A percentile compares a stretch with the other conserved stretches of the same genome.
These are phyloP conservation scores for Clarireedia hainanense DNA, from an alignment of 2,329 filamentous ascomycete species.

Conservation along the genomic window DNA sequence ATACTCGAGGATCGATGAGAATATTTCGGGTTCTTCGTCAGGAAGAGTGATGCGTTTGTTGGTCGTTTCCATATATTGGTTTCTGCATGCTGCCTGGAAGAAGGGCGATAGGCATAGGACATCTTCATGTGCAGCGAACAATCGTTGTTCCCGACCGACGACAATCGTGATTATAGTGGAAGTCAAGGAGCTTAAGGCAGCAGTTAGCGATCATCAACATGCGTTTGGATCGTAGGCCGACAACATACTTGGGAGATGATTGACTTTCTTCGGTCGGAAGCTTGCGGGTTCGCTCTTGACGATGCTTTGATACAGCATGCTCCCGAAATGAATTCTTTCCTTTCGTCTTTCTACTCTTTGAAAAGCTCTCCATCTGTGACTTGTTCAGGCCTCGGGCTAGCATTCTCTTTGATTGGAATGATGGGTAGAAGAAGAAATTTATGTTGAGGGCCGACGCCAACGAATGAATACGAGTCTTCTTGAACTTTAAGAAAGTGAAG, in stretches of 20 bases:
- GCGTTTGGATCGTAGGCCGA: neutral
- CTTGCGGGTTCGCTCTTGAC: slow-evolving; percentile 24
- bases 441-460: neutral
- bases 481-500: neutral
- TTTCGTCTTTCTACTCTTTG: slow-evolving; percentile 22
- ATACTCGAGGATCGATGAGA: slow-evolving; percentile 83
- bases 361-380: slow-evolving; percentile 29
- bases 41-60: slow-evolving; percentile 71
- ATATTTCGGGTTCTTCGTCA: slow-evolving; percentile 82
- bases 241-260: slow-evolving; percentile 20
- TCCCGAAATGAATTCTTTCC: slow-evolving; percentile 28
- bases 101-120: slow-evolving; percentile 71
- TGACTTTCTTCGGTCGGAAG: slow-evolving; percentile 22
- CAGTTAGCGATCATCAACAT: slow-evolving; percentile 13
- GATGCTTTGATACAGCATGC: slow-evolving; percentile 30
- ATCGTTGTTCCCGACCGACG: slow-evolving; percentile 71
- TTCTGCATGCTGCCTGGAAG: slow-evolving; percentile 59
- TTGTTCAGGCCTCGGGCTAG: slow-evolving; percentile 23
- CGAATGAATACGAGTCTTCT: neutral
- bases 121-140: slow-evolving; percentile 89
- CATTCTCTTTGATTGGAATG: slow-evolving; percentile 17
- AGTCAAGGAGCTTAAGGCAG: slow-evolving; percentile 41
- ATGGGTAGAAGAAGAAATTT: neutral
- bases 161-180: slow-evolving; percentile 73
- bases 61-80: slow-evolving; percentile 51